Base-by-base conservation (phyloP, 305 asterid genomes). In the Rubia tinctorum region DNA sequence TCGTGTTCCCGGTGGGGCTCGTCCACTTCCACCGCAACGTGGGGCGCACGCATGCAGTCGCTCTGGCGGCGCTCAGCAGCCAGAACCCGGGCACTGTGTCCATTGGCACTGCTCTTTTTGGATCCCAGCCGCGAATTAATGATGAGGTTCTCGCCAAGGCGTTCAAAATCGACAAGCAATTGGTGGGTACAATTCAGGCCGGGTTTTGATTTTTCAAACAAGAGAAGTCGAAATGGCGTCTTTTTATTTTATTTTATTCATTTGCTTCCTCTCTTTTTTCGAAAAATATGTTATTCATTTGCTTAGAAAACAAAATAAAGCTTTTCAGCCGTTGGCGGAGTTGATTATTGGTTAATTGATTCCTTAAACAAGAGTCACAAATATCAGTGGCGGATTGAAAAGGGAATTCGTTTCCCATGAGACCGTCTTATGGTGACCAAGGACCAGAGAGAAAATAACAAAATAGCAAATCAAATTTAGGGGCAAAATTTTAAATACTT, bases 11-110 rank as follows among this genome's bases (percentile, higher is more conserved):
- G 2, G 56, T 83, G 69, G 4, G 87, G 75, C 45, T 85, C 13
- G 53, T 76, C 45, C 90, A 87, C 72, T 87, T 77, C 76, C 92
- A 87, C 14, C 84, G 81, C 62, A 87, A 87, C 18, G 84, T 82
- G 5, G 87, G 86, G 4, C 66, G 63, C 0, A 55, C 44, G 6
- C 77, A 83, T 59, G 80, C 80, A 0, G 80, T 76, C 10, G 80
- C 72, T 0, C 45, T 76, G 5, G 76, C 75, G 8, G 80, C 62
- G 14, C 45, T 71, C 14, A 64, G 76, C 30, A 76, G 80, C 30
- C 80, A 64, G 43, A 83, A 80, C 60, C 87, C 91, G 0, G 91
- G 89, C 4, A 78, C 76, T 20, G 80, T 80, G 7, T 80, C 84
- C 39, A 60, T 85, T 30, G 88, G 79, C 0, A 80, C 82, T 47